phyloP scores from a whole-genome alignment of 768 basidiomycete species.

The Xerocomus spinulosus region DNA sequence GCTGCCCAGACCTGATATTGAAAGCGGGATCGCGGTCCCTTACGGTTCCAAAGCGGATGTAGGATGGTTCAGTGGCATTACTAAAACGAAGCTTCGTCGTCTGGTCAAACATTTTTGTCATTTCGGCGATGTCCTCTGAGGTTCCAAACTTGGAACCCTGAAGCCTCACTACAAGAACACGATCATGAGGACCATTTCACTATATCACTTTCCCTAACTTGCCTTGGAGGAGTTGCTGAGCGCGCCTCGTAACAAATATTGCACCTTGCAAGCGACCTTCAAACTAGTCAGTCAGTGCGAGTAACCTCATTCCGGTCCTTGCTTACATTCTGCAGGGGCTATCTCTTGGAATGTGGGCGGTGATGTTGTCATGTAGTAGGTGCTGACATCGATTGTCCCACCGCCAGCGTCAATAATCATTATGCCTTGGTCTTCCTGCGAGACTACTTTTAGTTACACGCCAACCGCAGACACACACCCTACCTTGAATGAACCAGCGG shows the following conservation, averaged over 20 bases:
- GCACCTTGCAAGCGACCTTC: conserved; percentile 49
- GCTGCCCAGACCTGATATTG: conserved; percentile 43
- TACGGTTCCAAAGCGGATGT: conserved; percentile 44
- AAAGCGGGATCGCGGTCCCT: conserved; percentile 38
- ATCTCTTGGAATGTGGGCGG: conserved; percentile 43
- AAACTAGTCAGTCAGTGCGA: conserved; percentile 1
- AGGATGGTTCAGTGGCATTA: conserved; percentile 36
- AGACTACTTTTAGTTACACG: neutral
- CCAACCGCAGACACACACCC: neutral
- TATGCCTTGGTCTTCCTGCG: conserved; percentile 42
- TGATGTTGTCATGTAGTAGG: conserved; percentile 41
- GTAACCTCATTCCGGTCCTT: neutral
- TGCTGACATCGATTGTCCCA: conserved; percentile 57
- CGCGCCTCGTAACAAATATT: conserved; percentile 45
- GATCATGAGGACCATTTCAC: neutral
- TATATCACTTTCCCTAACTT: neutral
- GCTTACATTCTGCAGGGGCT: conserved; percentile 41
- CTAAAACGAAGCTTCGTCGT: conserved; percentile 44
- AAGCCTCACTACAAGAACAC: conserved; percentile 34
- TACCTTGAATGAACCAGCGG: conserved; percentile 27
- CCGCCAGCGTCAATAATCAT: conserved; percentile 61
- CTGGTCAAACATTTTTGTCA: conserved; percentile 42
- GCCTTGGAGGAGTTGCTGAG: conserved; percentile 39
- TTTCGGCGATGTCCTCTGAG: conserved; percentile 39
- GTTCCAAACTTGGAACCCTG: conserved; percentile 36